Evolutionary conservation across 768 basidiomycete genomes (phyloP).

Genomic region (Thelephora ganbajun): DNA sequence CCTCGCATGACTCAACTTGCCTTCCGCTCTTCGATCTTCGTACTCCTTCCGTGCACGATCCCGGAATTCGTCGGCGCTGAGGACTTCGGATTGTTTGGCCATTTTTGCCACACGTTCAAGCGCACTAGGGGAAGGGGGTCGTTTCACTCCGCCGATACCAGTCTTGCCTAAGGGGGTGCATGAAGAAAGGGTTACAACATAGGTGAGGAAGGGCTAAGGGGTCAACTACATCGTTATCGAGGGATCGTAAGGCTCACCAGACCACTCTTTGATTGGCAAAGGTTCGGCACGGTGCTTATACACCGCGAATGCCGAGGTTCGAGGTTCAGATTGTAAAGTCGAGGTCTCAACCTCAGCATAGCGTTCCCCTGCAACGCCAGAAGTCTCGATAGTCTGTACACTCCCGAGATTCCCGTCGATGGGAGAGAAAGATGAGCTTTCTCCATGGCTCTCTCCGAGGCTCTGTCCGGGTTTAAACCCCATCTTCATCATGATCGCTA

Average conservation of each 20-base stretch:
- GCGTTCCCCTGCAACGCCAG: background rate
- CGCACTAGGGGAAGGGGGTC: slow-evolving; percentile 48
- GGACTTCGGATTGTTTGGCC: slow-evolving; percentile 45
- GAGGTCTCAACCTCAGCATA: background rate
- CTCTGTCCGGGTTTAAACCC: slow-evolving; percentile 79
- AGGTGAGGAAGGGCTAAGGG: background rate
- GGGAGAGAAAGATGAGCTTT: slow-evolving; percentile 5
- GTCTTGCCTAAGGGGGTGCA: slow-evolving; percentile 42
- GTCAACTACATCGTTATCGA: background rate
- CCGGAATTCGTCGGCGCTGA: slow-evolving; percentile 45
- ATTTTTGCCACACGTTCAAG: slow-evolving; percentile 60
- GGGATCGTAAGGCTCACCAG: slow-evolving; percentile 34
- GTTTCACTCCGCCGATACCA: slow-evolving; percentile 63
- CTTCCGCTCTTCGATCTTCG: slow-evolving; percentile 62
- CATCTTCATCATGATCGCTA: slow-evolving; percentile 91
- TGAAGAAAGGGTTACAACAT: background rate
- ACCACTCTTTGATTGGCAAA: slow-evolving; percentile 68
- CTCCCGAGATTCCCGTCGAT: background rate
- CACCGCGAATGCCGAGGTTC: slow-evolving; percentile 2
- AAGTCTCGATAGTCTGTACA: background rate
- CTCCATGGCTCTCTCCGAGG: slow-evolving; percentile 35
- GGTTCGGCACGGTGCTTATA: slow-evolving; percentile 45
- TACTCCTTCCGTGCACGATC: slow-evolving; percentile 62
- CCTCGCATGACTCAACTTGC: slow-evolving; percentile 54
- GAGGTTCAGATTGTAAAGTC: background rate